Percentiles rank a stretch among this genome's conserved stretches.
phyloP scores from a whole-genome alignment of 148 eudicot species.

The Gaultheria prostrata region DNA sequence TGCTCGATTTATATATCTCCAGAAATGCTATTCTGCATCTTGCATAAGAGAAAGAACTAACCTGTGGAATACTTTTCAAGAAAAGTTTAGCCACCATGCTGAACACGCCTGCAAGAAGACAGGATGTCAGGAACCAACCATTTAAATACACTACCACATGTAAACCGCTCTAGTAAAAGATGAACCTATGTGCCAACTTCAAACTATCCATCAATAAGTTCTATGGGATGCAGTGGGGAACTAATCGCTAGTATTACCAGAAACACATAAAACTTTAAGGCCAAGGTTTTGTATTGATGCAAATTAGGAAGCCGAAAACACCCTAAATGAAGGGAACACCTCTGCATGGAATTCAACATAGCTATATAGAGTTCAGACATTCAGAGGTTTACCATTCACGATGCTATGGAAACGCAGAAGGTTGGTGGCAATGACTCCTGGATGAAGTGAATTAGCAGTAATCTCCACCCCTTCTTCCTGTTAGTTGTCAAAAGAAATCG shows the following conservation, averaged over 20 bases:
- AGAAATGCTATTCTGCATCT: neutral
- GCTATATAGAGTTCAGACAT: neutral
- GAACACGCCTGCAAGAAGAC: constrained; percentile 5
- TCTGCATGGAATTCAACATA: neutral
- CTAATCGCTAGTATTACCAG: neutral
- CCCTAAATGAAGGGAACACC: neutral
- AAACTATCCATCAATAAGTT: neutral
- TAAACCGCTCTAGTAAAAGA: neutral
- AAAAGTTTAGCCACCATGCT: constrained; percentile 42
- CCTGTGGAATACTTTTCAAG: constrained; percentile 66
- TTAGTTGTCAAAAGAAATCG: neutral
- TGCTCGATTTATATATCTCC: neutral
- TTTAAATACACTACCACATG: neutral
- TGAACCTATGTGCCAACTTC: neutral
- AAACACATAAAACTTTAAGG: neutral
- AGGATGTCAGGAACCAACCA: constrained; percentile 5
- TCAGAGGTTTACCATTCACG: constrained; percentile 42
- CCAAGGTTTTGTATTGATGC: neutral
- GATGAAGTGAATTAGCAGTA: constrained; percentile 25
- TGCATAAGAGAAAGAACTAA: constrained; percentile 20
- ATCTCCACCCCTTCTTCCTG: constrained; percentile 78
- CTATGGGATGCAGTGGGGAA: neutral
- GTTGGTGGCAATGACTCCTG: constrained; percentile 81
- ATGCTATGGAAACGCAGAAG: constrained; percentile 52
- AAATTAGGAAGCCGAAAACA: neutral